Conservation (phyloP, 176 grass and related monocot species). For the Pharus latifolius region DNA sequence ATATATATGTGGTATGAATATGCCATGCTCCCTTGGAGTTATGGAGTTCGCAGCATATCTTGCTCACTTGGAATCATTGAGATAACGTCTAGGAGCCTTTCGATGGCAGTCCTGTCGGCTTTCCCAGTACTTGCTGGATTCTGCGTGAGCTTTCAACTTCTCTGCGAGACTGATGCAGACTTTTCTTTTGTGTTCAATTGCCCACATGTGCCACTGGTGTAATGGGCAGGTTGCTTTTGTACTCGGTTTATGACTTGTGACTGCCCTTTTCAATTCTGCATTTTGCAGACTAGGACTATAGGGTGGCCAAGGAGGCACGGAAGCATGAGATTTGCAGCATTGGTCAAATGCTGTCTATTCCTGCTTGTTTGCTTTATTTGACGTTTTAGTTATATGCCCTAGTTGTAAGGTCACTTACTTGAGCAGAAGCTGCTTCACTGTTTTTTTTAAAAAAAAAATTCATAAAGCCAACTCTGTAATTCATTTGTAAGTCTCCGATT, state of each 20-base stretch:
- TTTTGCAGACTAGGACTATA: not conserved
- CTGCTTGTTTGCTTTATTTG: not conserved
- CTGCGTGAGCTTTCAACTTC: not conserved
- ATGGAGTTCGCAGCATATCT: not conserved
- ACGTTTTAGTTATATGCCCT: not conserved
- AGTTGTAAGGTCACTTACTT: not conserved
- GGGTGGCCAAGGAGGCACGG: not conserved
- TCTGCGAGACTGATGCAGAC: not conserved
- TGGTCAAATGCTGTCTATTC: not conserved
- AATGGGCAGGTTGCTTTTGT: not conserved
- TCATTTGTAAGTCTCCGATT: too few relatives aligned
- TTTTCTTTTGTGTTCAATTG: constrained; percentile 6
- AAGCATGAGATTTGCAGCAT: not conserved
- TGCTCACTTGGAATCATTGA: too few relatives aligned
- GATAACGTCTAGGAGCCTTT: not conserved
- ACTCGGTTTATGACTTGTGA: not conserved
- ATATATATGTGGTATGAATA: not conserved
- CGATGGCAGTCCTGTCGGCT: not conserved
- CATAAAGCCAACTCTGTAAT: too few relatives aligned
- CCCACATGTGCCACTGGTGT: constrained; percentile 12
- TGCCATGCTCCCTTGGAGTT: not conserved
- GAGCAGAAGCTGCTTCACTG: not conserved
- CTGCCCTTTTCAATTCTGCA: not conserved
- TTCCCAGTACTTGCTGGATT: not conserved
- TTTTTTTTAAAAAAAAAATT: too few relatives aligned